Evolutionary conservation across 2,329 filamentous ascomycete species (phyloP).

Genomic region (Ceratocystis papillata): DNA sequence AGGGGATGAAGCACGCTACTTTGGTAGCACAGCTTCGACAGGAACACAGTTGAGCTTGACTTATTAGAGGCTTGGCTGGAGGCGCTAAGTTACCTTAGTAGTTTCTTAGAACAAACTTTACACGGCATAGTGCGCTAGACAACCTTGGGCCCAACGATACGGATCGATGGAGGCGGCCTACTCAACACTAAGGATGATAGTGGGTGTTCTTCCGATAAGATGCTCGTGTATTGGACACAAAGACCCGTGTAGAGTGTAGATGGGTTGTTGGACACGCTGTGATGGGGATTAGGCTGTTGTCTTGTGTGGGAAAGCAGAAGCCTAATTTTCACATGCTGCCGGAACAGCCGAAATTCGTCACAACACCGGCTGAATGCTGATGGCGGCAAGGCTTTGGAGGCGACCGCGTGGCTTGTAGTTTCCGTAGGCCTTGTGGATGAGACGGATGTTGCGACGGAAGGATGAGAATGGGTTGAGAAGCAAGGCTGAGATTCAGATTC

Average conservation of each 20-base stretch:
- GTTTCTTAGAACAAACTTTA: background rate
- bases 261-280: background rate
- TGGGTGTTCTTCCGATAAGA: background rate
- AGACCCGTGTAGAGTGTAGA: background rate
- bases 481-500: background rate
- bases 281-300: background rate
- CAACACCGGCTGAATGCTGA: too few relatives aligned
- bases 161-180: background rate
- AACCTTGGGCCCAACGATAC: background rate
- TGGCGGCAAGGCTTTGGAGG: background rate
- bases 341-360: background rate
- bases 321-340: conserved; percentile 3
- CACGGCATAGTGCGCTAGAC: background rate
- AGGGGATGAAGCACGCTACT: background rate
- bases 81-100: background rate
- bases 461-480: background rate
- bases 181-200: conserved; percentile 6
- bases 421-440: background rate
- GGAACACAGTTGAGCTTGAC: background rate
- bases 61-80: background rate
- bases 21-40: conserved; percentile 5
- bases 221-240: background rate
- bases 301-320: background rate
- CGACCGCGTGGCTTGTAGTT: background rate
- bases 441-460: background rate